Evolutionary conservation across 2,329 filamentous ascomycete species (phyloP).

Genomic region (Hirsutella minnesotensis): DNA sequence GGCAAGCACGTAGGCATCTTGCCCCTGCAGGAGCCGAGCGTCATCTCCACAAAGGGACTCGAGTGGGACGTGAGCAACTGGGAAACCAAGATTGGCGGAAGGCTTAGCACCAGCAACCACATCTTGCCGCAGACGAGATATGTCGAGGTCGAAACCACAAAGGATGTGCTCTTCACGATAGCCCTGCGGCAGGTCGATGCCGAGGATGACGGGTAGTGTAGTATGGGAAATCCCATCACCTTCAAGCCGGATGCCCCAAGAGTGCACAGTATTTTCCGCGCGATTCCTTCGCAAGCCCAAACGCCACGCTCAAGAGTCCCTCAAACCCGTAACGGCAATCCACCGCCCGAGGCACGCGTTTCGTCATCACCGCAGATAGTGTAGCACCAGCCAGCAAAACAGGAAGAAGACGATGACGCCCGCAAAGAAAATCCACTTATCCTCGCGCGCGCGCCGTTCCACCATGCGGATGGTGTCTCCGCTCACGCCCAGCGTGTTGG

Average conservation of each 20-base stretch:
- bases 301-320: slow-evolving; percentile 6
- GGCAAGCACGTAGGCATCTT: slow-evolving; percentile 77
- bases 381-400: slow-evolving; percentile 86
- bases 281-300: background rate
- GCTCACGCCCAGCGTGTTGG: slow-evolving; percentile 84
- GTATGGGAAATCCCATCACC: background rate
- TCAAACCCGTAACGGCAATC: background rate
- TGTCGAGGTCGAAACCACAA: slow-evolving; percentile 50
- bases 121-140: slow-evolving; percentile 45
- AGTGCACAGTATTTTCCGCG: background rate
- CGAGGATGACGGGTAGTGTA: slow-evolving; percentile 19
- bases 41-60: slow-evolving; percentile 69
- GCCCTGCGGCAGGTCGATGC: slow-evolving; percentile 36
- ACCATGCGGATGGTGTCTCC: slow-evolving; percentile 97
- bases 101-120: slow-evolving; percentile 72
- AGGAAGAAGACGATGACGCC: slow-evolving; percentile 77
- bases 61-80: slow-evolving; percentile 86
- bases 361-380: slow-evolving; percentile 50
- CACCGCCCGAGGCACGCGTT: slow-evolving; percentile 1
- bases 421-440: slow-evolving; percentile 95
- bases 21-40: slow-evolving; percentile 65
- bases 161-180: slow-evolving; percentile 63
- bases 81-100: slow-evolving; percentile 63
- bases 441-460: slow-evolving; percentile 79
- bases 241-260: background rate